Evolutionary conservation across 1,284 basidiomycete genomes (phyloP).

Genomic region (Apiotrichum gracile): DNA sequence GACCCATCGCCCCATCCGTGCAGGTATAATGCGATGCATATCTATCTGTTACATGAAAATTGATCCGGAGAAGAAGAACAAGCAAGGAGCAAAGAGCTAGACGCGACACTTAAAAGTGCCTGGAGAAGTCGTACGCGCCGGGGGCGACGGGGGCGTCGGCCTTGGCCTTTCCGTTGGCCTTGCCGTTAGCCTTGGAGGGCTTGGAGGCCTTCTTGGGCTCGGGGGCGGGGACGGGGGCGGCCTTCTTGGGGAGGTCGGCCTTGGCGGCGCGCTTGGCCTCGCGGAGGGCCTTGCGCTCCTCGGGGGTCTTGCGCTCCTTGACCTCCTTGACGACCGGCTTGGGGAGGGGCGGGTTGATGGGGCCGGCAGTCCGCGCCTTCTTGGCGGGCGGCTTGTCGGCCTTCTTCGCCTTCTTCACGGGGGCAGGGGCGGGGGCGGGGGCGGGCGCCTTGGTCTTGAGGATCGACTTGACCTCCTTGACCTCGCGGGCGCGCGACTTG

Average conservation of each 20-base stretch:
- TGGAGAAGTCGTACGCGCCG: constrained; percentile 25
- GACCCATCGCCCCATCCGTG: not conserved
- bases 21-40: constrained; percentile 1
- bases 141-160: not conserved
- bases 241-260: not conserved
- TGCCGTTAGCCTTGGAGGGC: not conserved
- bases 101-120: constrained; percentile 27
- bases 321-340: not conserved
- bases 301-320: constrained; percentile 17
- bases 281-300: not conserved
- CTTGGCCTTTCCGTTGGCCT: not conserved
- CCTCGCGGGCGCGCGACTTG: constrained; percentile 8
- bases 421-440: not conserved
- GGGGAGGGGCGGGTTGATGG: not conserved
- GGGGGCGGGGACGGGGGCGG: not conserved
- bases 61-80: not conserved
- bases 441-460: constrained; percentile 8
- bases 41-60: constrained; percentile 1
- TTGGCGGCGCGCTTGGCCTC: not conserved
- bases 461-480: constrained; percentile 11
- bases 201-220: not conserved
- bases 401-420: constrained; percentile 11
- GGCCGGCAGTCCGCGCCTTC: constrained; percentile 9
- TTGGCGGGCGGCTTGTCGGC: constrained; percentile 10
- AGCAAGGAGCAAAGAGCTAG: not conserved